phyloP scores from a whole-genome alignment of 1,284 basidiomycete genomes.

The Marasmius sp. region DNA sequence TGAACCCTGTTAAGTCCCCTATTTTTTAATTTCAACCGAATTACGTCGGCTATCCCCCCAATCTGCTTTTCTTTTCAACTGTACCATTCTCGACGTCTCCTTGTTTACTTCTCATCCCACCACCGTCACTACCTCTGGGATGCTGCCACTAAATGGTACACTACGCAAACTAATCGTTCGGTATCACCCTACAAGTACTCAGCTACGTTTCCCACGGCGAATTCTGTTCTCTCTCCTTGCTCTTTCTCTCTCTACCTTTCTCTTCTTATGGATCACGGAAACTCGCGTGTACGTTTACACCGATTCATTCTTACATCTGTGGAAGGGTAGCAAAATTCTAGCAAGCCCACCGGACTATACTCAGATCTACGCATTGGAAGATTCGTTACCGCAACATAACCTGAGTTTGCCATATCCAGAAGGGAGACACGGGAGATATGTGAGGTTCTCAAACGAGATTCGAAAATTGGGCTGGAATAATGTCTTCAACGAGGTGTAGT shows the following conservation, averaged over 20 bases:
- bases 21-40: too few species aligned
- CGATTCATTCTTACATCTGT: background rate
- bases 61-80: too few species aligned
- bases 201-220: background rate
- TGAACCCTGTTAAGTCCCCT: too few species aligned
- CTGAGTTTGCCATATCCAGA: constrained; percentile 41
- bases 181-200: background rate
- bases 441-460: constrained; percentile 41
- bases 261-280: background rate
- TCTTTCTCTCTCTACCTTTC: background rate
- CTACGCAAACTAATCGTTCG: background rate
- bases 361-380: constrained; percentile 28
- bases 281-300: background rate
- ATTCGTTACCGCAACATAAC: constrained; percentile 42
- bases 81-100: too few species aligned
- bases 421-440: constrained; percentile 41
- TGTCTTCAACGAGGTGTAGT: constrained; percentile 43
- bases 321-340: background rate
- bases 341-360: background rate
- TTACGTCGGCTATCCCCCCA: too few species aligned
- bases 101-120: too few species aligned
- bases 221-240: background rate
- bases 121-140: too few species aligned
- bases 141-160: too few species aligned
- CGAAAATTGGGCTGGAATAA: constrained; percentile 45